These are phyloP conservation scores for Bimuria novae-zelandiae DNA, from an alignment of 2,329 filamentous ascomycete species.

Conservation along the genomic window DNA sequence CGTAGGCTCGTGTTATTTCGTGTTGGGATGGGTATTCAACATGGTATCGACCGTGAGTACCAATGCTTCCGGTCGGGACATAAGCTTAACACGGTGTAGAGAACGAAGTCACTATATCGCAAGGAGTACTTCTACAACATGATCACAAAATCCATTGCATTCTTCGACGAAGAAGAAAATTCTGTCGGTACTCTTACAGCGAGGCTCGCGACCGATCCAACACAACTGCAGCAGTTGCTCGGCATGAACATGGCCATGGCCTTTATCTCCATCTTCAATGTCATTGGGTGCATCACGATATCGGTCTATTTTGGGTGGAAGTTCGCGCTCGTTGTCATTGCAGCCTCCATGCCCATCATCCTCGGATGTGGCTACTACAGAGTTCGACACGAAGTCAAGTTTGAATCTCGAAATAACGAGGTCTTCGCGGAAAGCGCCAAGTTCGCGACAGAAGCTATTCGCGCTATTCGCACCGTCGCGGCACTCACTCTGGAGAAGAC, in stretches of 20 bases:
- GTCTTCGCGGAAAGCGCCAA: conserved; percentile 79
- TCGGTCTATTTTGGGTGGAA: conserved; percentile 81
- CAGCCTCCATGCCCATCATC: conserved; percentile 67
- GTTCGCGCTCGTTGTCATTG: conserved; percentile 76
- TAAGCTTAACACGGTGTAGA: conserved; percentile 12
- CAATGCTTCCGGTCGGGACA: conserved; percentile 2
- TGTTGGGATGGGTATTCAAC: conserved; percentile 31
- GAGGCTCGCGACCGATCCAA: conserved; percentile 49
- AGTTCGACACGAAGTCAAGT: conserved; percentile 58
- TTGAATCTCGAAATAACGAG: conserved; percentile 60
- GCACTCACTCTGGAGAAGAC: conserved; percentile 84
- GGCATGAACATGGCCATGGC: conserved; percentile 68
- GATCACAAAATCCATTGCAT: conserved; percentile 88
- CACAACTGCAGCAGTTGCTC: conserved; percentile 32
- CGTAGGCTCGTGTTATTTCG: conserved; percentile 28
- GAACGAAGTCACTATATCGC: conserved; percentile 69
- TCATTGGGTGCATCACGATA: conserved; percentile 71
- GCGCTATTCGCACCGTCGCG: conserved; percentile 90
- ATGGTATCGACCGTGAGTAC: conserved; percentile 22
- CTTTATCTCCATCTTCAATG: conserved; percentile 75
- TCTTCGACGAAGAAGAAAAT: conserved; percentile 87
- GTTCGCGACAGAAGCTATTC: conserved; percentile 90
- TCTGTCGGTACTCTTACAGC: conserved; percentile 81
- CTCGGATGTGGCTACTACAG: conserved; percentile 78
- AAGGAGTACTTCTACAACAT: conserved; percentile 82